These are phyloP conservation scores for Starmerella gropengiesseri DNA, from an alignment of 805 yeast genomes.

Conservation along the genomic window DNA sequence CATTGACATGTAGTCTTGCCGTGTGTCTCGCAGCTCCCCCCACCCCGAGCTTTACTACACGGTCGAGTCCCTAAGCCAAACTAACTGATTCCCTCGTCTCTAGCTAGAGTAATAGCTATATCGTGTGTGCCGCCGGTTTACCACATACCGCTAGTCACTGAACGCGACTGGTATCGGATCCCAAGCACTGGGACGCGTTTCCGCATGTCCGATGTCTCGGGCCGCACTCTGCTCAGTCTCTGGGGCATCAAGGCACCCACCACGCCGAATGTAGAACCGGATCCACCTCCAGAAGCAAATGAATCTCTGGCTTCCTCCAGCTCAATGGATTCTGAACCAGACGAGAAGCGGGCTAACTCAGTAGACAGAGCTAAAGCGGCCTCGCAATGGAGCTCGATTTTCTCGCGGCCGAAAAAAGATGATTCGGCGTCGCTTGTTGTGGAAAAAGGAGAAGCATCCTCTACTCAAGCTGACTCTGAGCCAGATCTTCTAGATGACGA, in stretches of 20 bases:
- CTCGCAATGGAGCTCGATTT: background rate
- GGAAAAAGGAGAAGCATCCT: background rate
- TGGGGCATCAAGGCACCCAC: conserved; percentile 4
- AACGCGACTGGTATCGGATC: background rate
- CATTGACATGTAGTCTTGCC: no score
- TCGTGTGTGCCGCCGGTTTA: no score
- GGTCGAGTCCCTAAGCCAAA: no score
- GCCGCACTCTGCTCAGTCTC: conserved; percentile 4
- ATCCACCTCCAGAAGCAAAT: background rate
- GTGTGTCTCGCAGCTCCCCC: no score
- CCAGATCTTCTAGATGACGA: no score
- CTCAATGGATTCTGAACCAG: background rate
- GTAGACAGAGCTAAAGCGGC: background rate
- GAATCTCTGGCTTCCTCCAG: background rate
- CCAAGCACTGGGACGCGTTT: background rate
- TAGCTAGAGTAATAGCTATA: no score
- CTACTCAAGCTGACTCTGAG: no score
- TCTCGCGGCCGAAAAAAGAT: background rate
- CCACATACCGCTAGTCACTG: background rate
- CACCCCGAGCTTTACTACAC: no score
- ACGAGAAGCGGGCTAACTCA: background rate
- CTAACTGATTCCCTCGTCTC: no score
- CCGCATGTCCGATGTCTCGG: conserved; percentile 6
- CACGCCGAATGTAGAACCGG: background rate
- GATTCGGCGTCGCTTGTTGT: background rate